A percentile compares a stretch with the other conserved stretches of the same genome.
phyloP scores from a whole-genome alignment of 257 asterid genomes.

The Solanum rostratum region DNA sequence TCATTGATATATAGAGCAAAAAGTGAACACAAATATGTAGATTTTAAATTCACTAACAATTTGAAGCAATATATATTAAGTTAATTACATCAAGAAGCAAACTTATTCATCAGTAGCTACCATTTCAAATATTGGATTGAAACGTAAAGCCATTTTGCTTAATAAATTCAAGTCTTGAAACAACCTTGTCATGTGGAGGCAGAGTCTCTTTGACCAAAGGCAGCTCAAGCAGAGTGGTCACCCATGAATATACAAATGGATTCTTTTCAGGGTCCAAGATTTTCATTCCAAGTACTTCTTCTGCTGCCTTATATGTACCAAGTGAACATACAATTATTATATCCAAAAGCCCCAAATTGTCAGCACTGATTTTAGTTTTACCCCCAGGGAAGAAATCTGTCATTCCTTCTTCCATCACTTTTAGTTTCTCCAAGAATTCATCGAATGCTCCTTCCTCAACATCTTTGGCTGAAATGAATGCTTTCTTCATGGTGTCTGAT shows the following conservation, averaged over 20 bases:
- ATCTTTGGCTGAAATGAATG: constrained; percentile 2
- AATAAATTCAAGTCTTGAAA: constrained; percentile 2
- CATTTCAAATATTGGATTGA: neutral
- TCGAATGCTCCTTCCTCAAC: constrained; percentile 2
- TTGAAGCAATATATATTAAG: neutral
- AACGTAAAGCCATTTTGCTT: neutral
- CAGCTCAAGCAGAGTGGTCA: constrained; percentile 16
- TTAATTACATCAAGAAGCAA: neutral
- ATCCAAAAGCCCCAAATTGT: constrained; percentile 22
- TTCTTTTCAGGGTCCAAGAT: constrained; percentile 19
- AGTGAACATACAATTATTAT: constrained; percentile 21
- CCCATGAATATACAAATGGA: constrained; percentile 25
- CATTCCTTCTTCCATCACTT: constrained; percentile 22
- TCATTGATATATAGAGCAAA: neutral
- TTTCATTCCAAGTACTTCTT: constrained; percentile 18
- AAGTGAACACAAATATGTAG: too few relatives aligned
- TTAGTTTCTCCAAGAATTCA: constrained; percentile 13
- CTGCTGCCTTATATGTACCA: constrained; percentile 19
- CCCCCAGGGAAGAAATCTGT: constrained; percentile 6
- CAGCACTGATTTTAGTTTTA: neutral
- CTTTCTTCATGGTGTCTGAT: constrained; percentile 6
- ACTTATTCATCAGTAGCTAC: neutral
- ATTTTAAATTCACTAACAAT: neutral
- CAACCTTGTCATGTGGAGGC: constrained; percentile 17
- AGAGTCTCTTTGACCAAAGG: neutral